Base-by-base conservation (phyloP, 108 stramenopile genomes). In the Conticribra guillardii region DNA sequence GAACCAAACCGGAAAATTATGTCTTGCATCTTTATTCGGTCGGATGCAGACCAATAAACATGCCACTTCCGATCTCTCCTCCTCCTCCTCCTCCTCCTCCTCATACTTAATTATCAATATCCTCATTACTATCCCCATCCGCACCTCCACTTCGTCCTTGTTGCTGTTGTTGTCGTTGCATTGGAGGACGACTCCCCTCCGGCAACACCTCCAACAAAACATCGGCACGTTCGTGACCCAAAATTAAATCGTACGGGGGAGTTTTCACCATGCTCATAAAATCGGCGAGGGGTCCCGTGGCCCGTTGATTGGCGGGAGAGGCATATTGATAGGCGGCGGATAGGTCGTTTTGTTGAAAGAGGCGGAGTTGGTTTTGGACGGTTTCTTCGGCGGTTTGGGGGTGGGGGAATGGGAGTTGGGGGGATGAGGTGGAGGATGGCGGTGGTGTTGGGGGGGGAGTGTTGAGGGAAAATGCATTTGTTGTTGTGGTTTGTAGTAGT, bases 161-260 rank as follows among this genome's bases (percentile, higher is more conserved):
- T 44, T 34, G 37, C 34, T 22, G 1, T 60, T n/a, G 8, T 32
- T 31, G 15, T 70, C 68, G 9, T n/a, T n/a, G n/a, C n/a, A n/a
- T n/a, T n/a, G n/a, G n/a, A n/a, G n/a, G n/a, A n/a, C n/a, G n/a
- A n/a, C n/a, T n/a, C n/a, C n/a, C n/a, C n/a, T n/a, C n/a, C n/a
- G 58, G 59, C 18, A 65, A n/a, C 32, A 69, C 47, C 46, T 78
- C 79, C 31, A 80, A 27, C 24, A 80, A 31, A 14, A 80, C 73
- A 62, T 80, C 79, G 0, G 74, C 73, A 16, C 79, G 51, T 37
- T 74, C 79, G 30, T 70, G 68, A 63, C 34, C 60, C 28, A 80
- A 18, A 7, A 80, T 24, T 17, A 71, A 34, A 59, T 74, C 58
- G 37, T 80, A 80, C 16, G 79, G 79, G 0, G 73, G 55, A 8